Evolutionary conservation across 2,329 filamentous ascomycete species (phyloP), one percentile per base, ranked within the genome.

Genomic region (Tolypocladium album): DNA sequence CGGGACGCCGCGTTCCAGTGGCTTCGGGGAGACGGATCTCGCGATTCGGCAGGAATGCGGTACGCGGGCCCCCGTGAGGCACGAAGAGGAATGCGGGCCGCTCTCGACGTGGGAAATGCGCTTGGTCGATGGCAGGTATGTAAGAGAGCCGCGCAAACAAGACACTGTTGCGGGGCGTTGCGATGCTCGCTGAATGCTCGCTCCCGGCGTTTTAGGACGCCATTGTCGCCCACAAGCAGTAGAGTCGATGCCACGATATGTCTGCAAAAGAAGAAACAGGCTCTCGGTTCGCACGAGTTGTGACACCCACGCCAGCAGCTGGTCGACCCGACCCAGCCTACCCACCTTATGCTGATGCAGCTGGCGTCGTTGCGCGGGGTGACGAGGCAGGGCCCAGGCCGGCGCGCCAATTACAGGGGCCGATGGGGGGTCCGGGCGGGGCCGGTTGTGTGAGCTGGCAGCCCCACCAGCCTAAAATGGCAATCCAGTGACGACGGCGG

Each of bases 1-100:
- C 64, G 43, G 61, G 56, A 58, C 24, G 58, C 40, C 42, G 61
- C 62, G 65, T 68, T 65, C 66, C 65, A 66, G 61, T 60, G 62
- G 61, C 59, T 42, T n/a, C 24, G 57, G 31, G 61, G 61, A 60
- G 45, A 31, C 22, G 34, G 24, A 24, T 15, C 17, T 38, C 15
- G 20, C 34, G 40, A 31, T 20, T 12, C 17, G 40, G 34, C 38
- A 8, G 38, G 50, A 36, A 22, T n/a, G 20, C 17, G 17, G 31
- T 36, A n/a, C 8, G 20, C 20, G 24, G 11, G 20, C 50, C 31
- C 31, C 27, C 7, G 50, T 22, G 2, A 53, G 50, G 27, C 36
- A 11, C 38, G 27, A 40, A 15, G 36, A 57, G 56, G 56, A 57
- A 57, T 57, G 39, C 56, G 56, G 40, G n/a, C 17, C 39, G 31